Conservation (phyloP, 306 rosid genomes). For the Dicorynia guianensis region DNA sequence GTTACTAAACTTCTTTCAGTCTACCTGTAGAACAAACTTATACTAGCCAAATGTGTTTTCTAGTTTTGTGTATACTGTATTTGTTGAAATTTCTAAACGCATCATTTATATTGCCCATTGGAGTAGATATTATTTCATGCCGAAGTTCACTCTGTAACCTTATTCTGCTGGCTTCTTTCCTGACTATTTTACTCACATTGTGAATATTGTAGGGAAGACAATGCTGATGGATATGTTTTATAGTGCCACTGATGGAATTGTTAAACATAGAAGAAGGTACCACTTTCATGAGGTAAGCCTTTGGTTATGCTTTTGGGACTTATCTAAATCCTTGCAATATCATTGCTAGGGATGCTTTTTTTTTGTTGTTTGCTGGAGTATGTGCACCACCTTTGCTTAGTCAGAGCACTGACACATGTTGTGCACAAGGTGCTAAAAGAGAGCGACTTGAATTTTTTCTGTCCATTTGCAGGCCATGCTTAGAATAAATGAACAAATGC, state of each 20-base stretch:
- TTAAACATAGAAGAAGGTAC: slow-evolving; percentile 83
- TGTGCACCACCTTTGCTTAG: slow-evolving; percentile 17
- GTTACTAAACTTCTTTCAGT: slow-evolving; percentile 35
- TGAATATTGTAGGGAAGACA: slow-evolving; percentile 76
- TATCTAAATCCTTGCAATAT: slow-evolving; percentile 34
- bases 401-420: slow-evolving; percentile 21
- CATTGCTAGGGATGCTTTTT: slow-evolving; percentile 14
- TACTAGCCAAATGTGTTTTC: slow-evolving; percentile 31
- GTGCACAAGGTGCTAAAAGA: slow-evolving; percentile 35
- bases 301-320: slow-evolving; percentile 28
- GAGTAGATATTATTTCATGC: slow-evolving; percentile 1
- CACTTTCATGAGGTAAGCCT: slow-evolving; percentile 95
- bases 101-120: slow-evolving; percentile 20
- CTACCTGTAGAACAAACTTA: slow-evolving; percentile 30
- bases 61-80: slow-evolving; percentile 1
- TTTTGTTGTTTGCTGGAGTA: slow-evolving; percentile 29
- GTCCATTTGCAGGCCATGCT: slow-evolving; percentile 84
- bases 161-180: slow-evolving; percentile 29
- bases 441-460: slow-evolving; percentile 31
- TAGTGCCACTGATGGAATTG: slow-evolving; percentile 79
- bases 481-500: slow-evolving; percentile 96
- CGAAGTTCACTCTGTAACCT: slow-evolving; percentile 22
- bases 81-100: slow-evolving; percentile 34
- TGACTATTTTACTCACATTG: slow-evolving; percentile 30
- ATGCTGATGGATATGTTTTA: slow-evolving; percentile 99